Percentiles rank a stretch among this genome's conserved stretches.
Conservation (phyloP, 2,329 filamentous ascomycete genomes). For the Xylariaceae sp. region DNA sequence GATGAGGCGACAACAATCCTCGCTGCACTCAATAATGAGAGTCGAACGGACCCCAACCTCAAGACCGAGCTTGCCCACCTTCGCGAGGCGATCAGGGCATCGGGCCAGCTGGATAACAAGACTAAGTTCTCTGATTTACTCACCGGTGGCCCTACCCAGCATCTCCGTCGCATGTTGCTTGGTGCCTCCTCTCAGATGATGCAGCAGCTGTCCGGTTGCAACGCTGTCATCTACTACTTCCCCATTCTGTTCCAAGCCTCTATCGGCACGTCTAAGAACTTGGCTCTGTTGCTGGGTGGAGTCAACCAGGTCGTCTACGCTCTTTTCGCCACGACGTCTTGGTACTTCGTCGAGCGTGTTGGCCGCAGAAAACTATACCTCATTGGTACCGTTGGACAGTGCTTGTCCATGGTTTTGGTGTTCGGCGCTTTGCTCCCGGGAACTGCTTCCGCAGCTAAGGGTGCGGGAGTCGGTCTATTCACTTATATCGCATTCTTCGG, state of each 20-base stretch:
- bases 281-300: slow-evolving; percentile 44
- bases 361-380: slow-evolving; percentile 45
- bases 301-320: slow-evolving; percentile 33
- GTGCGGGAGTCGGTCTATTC: slow-evolving; percentile 64
- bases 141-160: slow-evolving; percentile 59
- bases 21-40: slow-evolving; percentile 50
- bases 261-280: slow-evolving; percentile 39
- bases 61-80: slow-evolving; percentile 45
- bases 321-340: slow-evolving; percentile 32
- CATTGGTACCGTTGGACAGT: slow-evolving; percentile 44
- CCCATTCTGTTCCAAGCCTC: slow-evolving; percentile 52
- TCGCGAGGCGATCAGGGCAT: slow-evolving; percentile 29
- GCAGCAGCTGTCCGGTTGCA: slow-evolving; percentile 58
- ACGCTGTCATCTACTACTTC: slow-evolving; percentile 57
- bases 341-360: slow-evolving; percentile 44
- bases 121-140: slow-evolving; percentile 43
- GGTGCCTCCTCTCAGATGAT: slow-evolving; percentile 57
- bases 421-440: slow-evolving; percentile 65
- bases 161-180: slow-evolving; percentile 59
- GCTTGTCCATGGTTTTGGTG: slow-evolving; percentile 54
- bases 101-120: slow-evolving; percentile 29
- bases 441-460: slow-evolving; percentile 57
- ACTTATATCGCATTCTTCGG: slow-evolving; percentile 67
- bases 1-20: slow-evolving; percentile 50
- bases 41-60: slow-evolving; percentile 39